These are phyloP conservation scores for Trichoderma koningii DNA, from an alignment of 2,329 filamentous ascomycete genomes.

Conservation along the genomic window DNA sequence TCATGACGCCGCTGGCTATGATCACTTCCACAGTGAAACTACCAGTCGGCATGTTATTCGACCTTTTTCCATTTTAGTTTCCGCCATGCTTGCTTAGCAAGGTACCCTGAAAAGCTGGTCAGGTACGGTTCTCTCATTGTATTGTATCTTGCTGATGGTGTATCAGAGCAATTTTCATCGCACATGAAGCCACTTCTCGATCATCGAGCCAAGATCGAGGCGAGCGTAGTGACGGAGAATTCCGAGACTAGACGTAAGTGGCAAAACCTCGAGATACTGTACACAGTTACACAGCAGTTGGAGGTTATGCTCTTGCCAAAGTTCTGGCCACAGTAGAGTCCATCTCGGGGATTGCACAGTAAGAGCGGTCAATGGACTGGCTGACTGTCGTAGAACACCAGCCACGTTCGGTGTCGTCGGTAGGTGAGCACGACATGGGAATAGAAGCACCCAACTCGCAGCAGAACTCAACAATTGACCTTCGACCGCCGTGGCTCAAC, in stretches of 20 bases:
- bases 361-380: slow-evolving; percentile 17
- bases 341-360: neutral
- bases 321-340: neutral
- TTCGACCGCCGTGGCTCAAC: neutral
- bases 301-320: neutral
- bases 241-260: neutral
- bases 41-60: no score
- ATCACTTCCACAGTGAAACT: no score
- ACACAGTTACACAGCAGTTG: slow-evolving; percentile 17
- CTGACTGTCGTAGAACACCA: slow-evolving; percentile 4
- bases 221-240: neutral
- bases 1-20: slow-evolving; percentile 8
- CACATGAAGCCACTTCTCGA: no score
- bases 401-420: slow-evolving; percentile 16
- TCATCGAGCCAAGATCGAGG: neutral
- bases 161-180: no score
- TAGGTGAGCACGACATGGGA: neutral
- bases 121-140: no score
- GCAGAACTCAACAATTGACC: neutral
- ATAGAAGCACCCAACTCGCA: neutral
- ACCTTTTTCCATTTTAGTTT: no score
- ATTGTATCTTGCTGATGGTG: no score
- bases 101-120: no score
- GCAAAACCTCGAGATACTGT: neutral
- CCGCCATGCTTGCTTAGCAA: no score